phyloP scores from a whole-genome alignment of 179 eudicot species.

The Spinacia oleracea region DNA sequence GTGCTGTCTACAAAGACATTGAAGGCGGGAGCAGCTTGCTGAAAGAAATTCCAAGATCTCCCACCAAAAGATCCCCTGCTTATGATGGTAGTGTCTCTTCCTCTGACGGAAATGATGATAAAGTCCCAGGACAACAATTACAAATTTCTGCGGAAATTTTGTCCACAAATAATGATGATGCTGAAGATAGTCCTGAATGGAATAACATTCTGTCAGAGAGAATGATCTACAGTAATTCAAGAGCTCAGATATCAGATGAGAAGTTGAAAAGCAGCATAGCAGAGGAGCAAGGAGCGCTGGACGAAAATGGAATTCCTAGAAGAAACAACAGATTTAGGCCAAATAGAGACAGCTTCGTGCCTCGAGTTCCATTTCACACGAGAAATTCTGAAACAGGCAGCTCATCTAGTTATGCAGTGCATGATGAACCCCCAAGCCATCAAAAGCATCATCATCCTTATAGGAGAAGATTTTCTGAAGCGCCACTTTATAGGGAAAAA shows the following conservation, averaged over 20 bases:
- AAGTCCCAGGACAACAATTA: constrained; percentile 17
- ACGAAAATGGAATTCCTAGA: constrained; percentile 19
- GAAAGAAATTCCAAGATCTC: constrained; percentile 31
- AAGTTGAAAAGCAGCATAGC: constrained; percentile 35
- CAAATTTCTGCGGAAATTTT: constrained; percentile 5
- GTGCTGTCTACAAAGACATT: constrained; percentile 11
- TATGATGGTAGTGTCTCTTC: constrained; percentile 76
- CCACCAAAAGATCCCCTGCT: constrained; percentile 40
- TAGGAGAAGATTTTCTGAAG: constrained; percentile 34
- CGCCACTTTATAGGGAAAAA: constrained; percentile 28
- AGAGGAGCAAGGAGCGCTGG: constrained; percentile 27
- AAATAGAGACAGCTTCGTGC: constrained; percentile 28
- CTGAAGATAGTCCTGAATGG: constrained; percentile 27
- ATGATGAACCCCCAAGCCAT: constrained; percentile 32
- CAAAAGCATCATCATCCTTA: constrained; percentile 28
- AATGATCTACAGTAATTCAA: constrained; percentile 20
- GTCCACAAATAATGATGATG: not conserved
- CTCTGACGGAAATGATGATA: constrained; percentile 62
- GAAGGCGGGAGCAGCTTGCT: constrained; percentile 21
- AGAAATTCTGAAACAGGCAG: constrained; percentile 41
- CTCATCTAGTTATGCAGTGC: constrained; percentile 37
- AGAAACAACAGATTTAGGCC: constrained; percentile 28
- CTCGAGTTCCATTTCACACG: constrained; percentile 36
- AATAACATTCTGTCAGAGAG: constrained; percentile 6
- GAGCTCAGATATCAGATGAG: constrained; percentile 31